These are phyloP conservation scores for Trifolium pratense DNA, from an alignment of 306 rosid genomes.

Conservation along the genomic window DNA sequence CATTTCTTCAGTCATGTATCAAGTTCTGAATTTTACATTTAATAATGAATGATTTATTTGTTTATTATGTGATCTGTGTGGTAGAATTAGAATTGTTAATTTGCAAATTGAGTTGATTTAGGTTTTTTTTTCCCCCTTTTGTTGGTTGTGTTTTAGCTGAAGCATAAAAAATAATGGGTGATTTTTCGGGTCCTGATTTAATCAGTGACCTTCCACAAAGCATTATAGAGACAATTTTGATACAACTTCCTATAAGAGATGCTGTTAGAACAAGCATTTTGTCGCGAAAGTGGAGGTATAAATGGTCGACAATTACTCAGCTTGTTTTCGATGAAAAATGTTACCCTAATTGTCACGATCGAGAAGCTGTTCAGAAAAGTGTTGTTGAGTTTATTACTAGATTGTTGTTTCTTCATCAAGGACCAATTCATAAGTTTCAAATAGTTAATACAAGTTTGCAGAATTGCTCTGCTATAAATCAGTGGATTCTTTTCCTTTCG, in stretches of 20 bases:
- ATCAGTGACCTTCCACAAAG: constrained; percentile 84
- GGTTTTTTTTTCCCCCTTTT: not conserved
- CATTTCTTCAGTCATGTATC: not conserved
- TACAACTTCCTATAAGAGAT: constrained; percentile 70
- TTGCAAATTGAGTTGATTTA: not conserved
- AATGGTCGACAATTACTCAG: constrained; percentile 70
- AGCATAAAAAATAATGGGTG: constrained; percentile 51
- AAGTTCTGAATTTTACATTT: too few relatives aligned
- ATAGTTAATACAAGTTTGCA: constrained; percentile 59
- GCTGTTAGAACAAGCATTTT: constrained; percentile 79
- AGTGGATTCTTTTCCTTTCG: constrained; percentile 88
- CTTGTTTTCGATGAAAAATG: constrained; percentile 76
- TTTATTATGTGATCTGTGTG: too few relatives aligned
- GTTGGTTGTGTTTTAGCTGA: not conserved
- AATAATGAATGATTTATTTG: too few relatives aligned
- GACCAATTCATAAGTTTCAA: constrained; percentile 90
- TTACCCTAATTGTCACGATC: constrained; percentile 46
- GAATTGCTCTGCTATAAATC: constrained; percentile 78
- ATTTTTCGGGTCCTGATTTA: constrained; percentile 56
- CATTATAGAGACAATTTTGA: constrained; percentile 76
- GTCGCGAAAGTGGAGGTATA: constrained; percentile 79
- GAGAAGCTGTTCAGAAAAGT: constrained; percentile 42
- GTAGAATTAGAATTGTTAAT: too few relatives aligned
- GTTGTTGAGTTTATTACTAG: constrained; percentile 66
- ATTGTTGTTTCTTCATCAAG: constrained; percentile 82